Evolutionary conservation across 106 monocot species (phyloP), one percentile per base, ranked within the genome.

Genomic region (Apostasia ramifera): DNA sequence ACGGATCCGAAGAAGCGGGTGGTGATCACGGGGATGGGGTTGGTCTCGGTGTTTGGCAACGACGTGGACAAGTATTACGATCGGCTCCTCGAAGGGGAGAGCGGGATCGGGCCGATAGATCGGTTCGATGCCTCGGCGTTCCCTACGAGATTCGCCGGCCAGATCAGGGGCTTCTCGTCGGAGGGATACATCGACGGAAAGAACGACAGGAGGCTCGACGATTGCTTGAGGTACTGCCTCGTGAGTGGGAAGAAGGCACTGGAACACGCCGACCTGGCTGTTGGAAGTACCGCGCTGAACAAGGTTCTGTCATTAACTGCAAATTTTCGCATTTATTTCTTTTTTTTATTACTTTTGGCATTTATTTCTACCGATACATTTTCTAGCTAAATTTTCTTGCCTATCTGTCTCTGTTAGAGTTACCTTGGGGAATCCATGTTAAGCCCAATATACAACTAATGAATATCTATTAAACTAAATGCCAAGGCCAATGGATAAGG

Each of bases 171-270:
- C 2, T 95, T 95, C 71, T 74, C 73, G 11, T 89, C 89, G 40
- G 95, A 92, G 73, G 95, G 95, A 0, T 92, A 89, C 72, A 92
- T 92, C 38, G 95, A 92, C 53, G 86, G 84, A 45, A 95, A 95
- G 91, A 86, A 86, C 59, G 91, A 89, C 69, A 67, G 89, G 55
- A 75, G 92, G 78, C 52, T 95, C 10, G 95, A 95, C 44, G 81
- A 95, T 45, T 88, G 80, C 75, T 48, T 92, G 60, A 70, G 89
- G 56, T 95, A 92, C 67, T 85, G 86, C 66, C 38, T 95, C 57
- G 92, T 92, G 46, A 87, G 91, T 43, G 95, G 95, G 10, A 95
- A 92, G 86, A 92, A 95, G 78, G 95, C 95, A 3, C 81, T 92
- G 6, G 88, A 82, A 74, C 66, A 56, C 59, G 91, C 91, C 8